Percentiles rank a stretch among this genome's conserved stretches.
These are phyloP conservation scores for Phlyctochytrium arcticum DNA, from an alignment of 192 early-diverging fungal species.

Conservation along the genomic window DNA sequence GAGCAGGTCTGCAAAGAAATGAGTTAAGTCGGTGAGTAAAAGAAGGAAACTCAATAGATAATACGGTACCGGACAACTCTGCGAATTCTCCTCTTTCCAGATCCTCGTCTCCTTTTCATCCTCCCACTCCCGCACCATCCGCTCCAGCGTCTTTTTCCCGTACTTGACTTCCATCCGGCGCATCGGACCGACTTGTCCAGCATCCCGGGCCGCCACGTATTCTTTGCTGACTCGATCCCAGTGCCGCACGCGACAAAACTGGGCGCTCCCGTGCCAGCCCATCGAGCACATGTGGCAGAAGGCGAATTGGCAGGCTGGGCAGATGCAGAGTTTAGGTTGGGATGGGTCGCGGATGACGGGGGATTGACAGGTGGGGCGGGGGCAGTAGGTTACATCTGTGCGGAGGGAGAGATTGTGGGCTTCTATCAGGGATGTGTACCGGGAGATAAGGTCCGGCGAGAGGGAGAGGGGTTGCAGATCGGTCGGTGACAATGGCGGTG, in stretches of 20 bases:
- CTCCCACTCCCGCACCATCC: conserved; percentile 10
- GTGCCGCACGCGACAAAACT: conserved; percentile 31
- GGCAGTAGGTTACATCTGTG: conserved; percentile 35
- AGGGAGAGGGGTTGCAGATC: too few relatives aligned
- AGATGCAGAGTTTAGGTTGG: conserved; percentile 37
- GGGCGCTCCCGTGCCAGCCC: conserved; percentile 33
- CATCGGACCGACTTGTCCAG: not conserved
- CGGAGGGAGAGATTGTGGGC: conserved; percentile 15
- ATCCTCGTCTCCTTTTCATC: conserved; percentile 17
- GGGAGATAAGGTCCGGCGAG: not conserved
- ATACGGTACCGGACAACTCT: conserved; percentile 31
- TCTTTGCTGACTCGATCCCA: conserved; percentile 9
- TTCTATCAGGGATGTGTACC: conserved; percentile 10
- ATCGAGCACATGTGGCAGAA: conserved; percentile 35
- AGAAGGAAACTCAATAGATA: not conserved
- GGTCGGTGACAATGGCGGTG: too few relatives aligned
- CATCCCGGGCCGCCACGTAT: conserved; percentile 15
- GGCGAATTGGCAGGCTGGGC: conserved; percentile 27
- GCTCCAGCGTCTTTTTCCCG: conserved; percentile 30
- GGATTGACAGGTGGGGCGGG: conserved; percentile 23
- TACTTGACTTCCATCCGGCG: conserved; percentile 24
- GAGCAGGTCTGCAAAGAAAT: not conserved
- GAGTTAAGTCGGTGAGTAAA: not conserved
- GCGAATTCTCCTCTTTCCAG: conserved; percentile 28
- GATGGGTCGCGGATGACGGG: conserved; percentile 26